Evolutionary conservation across 1,284 basidiomycete species (phyloP).

Genomic region (Microbotryum scabiosae): DNA sequence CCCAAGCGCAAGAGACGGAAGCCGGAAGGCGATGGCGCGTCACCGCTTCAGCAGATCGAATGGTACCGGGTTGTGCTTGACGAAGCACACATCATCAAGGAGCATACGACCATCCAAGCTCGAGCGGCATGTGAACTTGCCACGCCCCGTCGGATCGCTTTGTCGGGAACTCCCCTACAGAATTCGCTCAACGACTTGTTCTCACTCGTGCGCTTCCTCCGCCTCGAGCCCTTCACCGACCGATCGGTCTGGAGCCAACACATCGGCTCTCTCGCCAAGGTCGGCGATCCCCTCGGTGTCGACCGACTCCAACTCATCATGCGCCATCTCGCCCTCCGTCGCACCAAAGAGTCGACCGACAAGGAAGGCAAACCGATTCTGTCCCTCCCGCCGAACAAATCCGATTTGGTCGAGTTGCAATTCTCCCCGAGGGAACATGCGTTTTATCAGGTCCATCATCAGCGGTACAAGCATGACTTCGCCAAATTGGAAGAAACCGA

Average conservation of each 20-base stretch:
- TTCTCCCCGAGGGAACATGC: constrained; percentile 73
- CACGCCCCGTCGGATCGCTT: constrained; percentile 82
- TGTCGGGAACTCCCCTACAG: constrained; percentile 97
- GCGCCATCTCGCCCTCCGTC: constrained; percentile 89
- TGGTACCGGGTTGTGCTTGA: constrained; percentile 98
- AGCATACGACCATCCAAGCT: constrained; percentile 84
- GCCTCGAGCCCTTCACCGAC: constrained; percentile 84
- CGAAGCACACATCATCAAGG: constrained; percentile 97
- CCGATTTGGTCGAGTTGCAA: constrained; percentile 74
- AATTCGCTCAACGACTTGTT: constrained; percentile 98
- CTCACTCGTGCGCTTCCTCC: constrained; percentile 91
- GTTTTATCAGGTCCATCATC: constrained; percentile 79
- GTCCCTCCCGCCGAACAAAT: constrained; percentile 73
- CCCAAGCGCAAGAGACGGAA: constrained; percentile 23
- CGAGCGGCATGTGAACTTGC: constrained; percentile 89
- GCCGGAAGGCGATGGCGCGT: constrained; percentile 46
- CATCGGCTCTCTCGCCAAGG: constrained; percentile 84
- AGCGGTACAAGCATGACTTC: constrained; percentile 82
- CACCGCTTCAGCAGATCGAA: constrained; percentile 81
- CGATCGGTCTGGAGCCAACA: constrained; percentile 87
- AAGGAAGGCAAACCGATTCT: constrained; percentile 77
- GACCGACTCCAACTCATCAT: constrained; percentile 94
- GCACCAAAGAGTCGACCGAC: constrained; percentile 83
- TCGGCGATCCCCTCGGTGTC: constrained; percentile 80
- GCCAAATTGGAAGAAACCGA: constrained; percentile 77